Percentiles rank a stretch among this genome's conserved stretches.
These are phyloP conservation scores for Leptographium procerum DNA, from an alignment of 2,329 filamentous ascomycete genomes.

Conservation along the genomic window DNA sequence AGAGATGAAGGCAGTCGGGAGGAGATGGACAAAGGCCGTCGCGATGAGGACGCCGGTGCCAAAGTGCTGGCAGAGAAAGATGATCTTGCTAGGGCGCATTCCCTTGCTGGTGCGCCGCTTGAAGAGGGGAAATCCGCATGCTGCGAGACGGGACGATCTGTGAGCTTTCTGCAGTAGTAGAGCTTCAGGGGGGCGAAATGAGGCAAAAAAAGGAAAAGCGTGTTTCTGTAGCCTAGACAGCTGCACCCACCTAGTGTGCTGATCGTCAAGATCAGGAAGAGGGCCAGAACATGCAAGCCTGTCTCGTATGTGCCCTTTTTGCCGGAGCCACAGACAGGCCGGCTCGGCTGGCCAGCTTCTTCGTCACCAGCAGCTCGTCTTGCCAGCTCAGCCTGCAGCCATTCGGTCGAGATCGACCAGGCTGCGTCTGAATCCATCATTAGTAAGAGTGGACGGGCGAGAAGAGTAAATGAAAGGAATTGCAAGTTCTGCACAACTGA, in stretches of 20 bases:
- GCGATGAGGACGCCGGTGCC: constrained; percentile 79
- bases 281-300: constrained; percentile 53
- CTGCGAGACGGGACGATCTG: constrained; percentile 20
- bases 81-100: constrained; percentile 45
- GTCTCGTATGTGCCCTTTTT: constrained; percentile 51
- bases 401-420: constrained; percentile 40
- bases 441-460: neutral
- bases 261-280: constrained; percentile 52
- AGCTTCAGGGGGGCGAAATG: neutral
- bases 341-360: constrained; percentile 20
- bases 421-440: constrained; percentile 19
- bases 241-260: constrained; percentile 23
- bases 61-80: constrained; percentile 62
- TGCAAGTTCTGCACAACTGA: neutral
- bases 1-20: constrained; percentile 56
- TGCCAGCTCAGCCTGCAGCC: constrained; percentile 41
- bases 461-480: neutral
- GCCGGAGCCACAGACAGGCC: constrained; percentile 41
- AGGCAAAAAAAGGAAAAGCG: too few species aligned
- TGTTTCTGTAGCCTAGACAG: too few species aligned
- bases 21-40: constrained; percentile 71
- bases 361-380: constrained; percentile 29
- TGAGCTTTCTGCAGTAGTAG: neutral
- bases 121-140: constrained; percentile 55
- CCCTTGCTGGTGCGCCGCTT: constrained; percentile 47